phyloP scores from a whole-genome alignment of 192 early-diverging fungal species.

The Backusella psychrophila region DNA sequence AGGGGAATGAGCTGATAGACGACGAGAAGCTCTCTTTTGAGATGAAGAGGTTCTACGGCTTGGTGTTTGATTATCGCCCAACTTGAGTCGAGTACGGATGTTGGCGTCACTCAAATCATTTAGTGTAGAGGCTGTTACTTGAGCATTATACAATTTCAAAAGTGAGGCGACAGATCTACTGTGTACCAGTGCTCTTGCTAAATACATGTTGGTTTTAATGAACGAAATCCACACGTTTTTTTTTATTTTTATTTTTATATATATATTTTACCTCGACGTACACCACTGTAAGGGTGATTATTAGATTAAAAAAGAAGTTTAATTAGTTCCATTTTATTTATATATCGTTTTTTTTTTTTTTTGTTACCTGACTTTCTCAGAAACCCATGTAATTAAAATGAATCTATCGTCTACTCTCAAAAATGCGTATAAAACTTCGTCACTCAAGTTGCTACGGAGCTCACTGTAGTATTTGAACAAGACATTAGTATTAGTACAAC shows the following conservation, averaged over 20 bases:
- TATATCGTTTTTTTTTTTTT: too few relatives aligned
- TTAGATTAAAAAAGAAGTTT: not conserved
- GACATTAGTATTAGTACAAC: not conserved
- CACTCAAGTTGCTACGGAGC: constrained; percentile 45
- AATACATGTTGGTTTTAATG: not conserved
- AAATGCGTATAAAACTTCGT: constrained; percentile 59
- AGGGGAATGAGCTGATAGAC: constrained; percentile 6
- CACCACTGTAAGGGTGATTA: constrained; percentile 32
- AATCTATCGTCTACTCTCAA: constrained; percentile 53
- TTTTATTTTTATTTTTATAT: not conserved
- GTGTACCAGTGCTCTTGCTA: constrained; percentile 60
- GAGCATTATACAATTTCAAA: constrained; percentile 45
- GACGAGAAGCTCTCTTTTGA: constrained; percentile 13
- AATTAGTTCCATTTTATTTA: not conserved
- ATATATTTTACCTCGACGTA: constrained; percentile 43
- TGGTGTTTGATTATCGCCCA: constrained; percentile 15
- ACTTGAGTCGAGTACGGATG: constrained; percentile 30
- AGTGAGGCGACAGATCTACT: constrained; percentile 56
- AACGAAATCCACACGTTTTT: not conserved
- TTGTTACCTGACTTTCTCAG: constrained; percentile 41
- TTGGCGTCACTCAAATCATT: constrained; percentile 37
- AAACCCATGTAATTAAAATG: constrained; percentile 55
- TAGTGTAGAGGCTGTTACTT: constrained; percentile 30
- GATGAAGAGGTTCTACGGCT: constrained; percentile 8
- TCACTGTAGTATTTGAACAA: constrained; percentile 24